Base-by-base conservation (phyloP, 257 asterid species). In the Solanum appendiculatum region DNA sequence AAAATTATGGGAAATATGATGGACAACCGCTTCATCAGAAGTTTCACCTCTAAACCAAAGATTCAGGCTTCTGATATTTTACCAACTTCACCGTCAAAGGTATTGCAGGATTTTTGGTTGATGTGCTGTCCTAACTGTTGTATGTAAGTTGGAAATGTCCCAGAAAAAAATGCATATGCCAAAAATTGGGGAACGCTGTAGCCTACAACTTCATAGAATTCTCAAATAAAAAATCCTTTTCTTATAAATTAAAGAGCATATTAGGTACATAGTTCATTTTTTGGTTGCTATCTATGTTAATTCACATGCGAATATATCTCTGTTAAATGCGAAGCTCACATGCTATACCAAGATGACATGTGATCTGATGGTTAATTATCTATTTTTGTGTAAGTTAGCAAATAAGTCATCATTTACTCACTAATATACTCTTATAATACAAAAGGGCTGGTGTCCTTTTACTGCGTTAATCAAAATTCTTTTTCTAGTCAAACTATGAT, bases 1-100 rank as follows among this genome's bases (percentile, higher is more conserved):
- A 97, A 93, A 84, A 88, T 97, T 88, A 97, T 97, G 99, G 98
- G 96, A 83, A 95, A 95, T 92, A 90, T 94, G 98, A 94, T 93
- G 99, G 99, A 96, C 88, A 96, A 94, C 87, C 77, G 93, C 89
- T 93, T 97, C 87, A 69, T 88, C 86, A 95, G 98, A 93, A 96
- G 95, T 90, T 97, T 94, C 92, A 90, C 98, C 84, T 91, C 98
- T 77, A 97, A 93, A 89, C 89, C 97, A 1, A 97, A 93, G 90
- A 86, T 33, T 87, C 94, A 20, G 20, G 87, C 92, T 87, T 88
- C 96, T 51, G 97, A 95, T 87, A 88, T 83, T 86, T 84, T 89
- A 44, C 89, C 88, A 68, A 94, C 96, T 87, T 89, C 97, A 86
- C 94, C 99, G 90, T 98, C 97, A 83, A 95, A 96, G 99, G 99